These are phyloP conservation scores for Panicum miliaceum DNA, from an alignment of 176 grass and related monocot genomes.

Conservation along the genomic window DNA sequence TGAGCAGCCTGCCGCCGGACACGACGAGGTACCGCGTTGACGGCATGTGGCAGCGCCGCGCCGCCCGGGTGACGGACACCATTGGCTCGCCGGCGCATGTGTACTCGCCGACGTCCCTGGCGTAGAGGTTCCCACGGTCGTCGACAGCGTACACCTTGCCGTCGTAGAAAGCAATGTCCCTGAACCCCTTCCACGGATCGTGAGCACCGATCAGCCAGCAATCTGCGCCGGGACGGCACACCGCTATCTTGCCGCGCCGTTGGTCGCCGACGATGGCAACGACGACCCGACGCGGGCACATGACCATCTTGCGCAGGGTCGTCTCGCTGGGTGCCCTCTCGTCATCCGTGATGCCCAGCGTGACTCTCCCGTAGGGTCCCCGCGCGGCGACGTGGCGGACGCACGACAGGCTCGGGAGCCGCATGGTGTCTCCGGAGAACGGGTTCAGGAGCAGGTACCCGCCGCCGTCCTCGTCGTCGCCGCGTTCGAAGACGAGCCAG, in stretches of 20 bases:
- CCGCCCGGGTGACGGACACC: not conserved
- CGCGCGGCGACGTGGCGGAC: not conserved
- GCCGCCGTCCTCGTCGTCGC: too few species aligned
- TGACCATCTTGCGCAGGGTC: constrained; percentile 1
- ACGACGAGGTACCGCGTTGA: not conserved
- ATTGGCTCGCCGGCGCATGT: not conserved
- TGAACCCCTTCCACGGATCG: not conserved
- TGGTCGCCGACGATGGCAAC: constrained; percentile 14
- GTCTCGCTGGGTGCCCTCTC: not conserved
- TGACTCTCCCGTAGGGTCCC: not conserved
- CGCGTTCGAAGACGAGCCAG: constrained; percentile 21
- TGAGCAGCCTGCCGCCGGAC: not conserved
- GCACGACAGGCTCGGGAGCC: not conserved
- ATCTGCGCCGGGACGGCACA: not conserved
- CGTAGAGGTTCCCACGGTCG: not conserved
- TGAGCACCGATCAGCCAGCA: not conserved
- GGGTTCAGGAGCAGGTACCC: constrained; percentile 1
- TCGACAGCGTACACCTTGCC: not conserved
- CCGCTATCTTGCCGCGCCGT: not conserved
- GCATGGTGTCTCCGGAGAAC: constrained; percentile 11
- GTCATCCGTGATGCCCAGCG: not conserved
- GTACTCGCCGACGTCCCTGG: not conserved
- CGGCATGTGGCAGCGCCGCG: not conserved
- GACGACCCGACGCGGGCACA: not conserved
- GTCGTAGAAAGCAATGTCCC: constrained; percentile 23